These are phyloP conservation scores for Lophiostoma macrostomum DNA, from an alignment of 495 filamentous ascomycete genomes.

Conservation along the genomic window DNA sequence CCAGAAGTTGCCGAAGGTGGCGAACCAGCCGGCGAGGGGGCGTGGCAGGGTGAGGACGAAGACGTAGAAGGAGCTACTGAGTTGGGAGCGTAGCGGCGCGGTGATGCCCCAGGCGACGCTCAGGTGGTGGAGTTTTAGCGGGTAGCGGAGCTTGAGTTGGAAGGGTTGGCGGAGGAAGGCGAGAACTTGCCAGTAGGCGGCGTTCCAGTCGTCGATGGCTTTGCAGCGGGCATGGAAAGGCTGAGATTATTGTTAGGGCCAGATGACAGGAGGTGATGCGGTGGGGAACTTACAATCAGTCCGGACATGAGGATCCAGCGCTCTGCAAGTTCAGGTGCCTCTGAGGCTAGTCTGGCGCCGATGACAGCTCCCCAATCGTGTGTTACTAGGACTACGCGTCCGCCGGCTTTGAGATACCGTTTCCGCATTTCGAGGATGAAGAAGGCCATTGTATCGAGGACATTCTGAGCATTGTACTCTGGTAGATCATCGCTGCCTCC, in stretches of 20 bases:
- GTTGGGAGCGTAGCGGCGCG: conserved; percentile 44
- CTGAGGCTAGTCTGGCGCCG: conserved; percentile 52
- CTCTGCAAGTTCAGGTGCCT: conserved; percentile 53
- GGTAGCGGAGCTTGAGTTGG: conserved; percentile 44
- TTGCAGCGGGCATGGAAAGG: conserved; percentile 22
- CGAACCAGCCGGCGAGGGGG: conserved; percentile 41
- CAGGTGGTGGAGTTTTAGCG: conserved; percentile 43
- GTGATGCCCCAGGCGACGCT: conserved; percentile 43
- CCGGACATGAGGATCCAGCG: conserved; percentile 52
- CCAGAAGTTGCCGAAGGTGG: conserved; percentile 45
- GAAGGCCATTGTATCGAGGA: conserved; percentile 51
- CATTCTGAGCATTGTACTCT: conserved; percentile 47
- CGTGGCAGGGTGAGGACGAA: conserved; percentile 50
- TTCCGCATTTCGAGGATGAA: conserved; percentile 49
- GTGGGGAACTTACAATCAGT: conserved; percentile 45
- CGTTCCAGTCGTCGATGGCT: conserved; percentile 6
- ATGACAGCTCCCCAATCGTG: conserved; percentile 60
- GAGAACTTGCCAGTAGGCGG: too few species aligned
- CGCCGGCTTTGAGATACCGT: conserved; percentile 39
- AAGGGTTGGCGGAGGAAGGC: conserved; percentile 49
- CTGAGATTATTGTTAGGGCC: conserved; percentile 10
- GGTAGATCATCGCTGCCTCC: conserved; percentile 52
- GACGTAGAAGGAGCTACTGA: conserved; percentile 49
- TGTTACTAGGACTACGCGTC: conserved; percentile 48
- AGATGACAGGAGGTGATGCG: not conserved